These are phyloP conservation scores for Chlamydomonas asymmetrica DNA, from an alignment of 139 green algal species.

Conservation along the genomic window DNA sequence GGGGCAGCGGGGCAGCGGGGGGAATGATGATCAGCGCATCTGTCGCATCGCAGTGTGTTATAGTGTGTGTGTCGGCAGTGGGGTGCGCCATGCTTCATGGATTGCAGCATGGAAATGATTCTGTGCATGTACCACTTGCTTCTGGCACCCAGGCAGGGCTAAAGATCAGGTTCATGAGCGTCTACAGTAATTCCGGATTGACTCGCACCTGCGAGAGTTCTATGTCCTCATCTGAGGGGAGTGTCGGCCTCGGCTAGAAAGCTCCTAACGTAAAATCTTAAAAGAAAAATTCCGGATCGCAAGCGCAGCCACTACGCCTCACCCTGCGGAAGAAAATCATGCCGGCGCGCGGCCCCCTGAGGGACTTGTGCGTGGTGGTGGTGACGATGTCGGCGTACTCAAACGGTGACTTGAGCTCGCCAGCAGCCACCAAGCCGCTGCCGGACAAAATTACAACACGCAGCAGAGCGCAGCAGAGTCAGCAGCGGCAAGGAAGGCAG, in stretches of 20 bases:
- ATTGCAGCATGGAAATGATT: neutral
- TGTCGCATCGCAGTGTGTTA: neutral
- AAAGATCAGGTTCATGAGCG: too few species aligned
- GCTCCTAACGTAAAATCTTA: neutral
- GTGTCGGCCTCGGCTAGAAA: neutral
- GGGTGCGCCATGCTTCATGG: neutral
- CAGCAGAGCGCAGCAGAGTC: too few species aligned
- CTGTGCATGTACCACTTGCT: too few species aligned
- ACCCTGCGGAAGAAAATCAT: conserved; percentile 99
- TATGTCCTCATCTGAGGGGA: too few species aligned
- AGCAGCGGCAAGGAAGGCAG: too few species aligned
- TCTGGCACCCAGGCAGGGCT: too few species aligned
- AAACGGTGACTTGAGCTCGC: conserved; percentile 86
- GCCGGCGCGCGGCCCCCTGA: conserved; percentile 84
- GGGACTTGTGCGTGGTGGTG: conserved; percentile 98
- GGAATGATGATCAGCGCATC: neutral
- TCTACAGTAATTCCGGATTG: too few species aligned
- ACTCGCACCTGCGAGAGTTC: too few species aligned
- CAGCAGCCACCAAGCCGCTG: conserved; percentile 81
- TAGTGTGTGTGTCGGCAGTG: neutral
- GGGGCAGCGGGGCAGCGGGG: neutral
- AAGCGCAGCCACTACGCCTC: neutral
- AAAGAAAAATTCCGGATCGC: neutral
- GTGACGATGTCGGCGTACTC: conserved; percentile 95
- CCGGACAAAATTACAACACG: neutral